Base-by-base conservation (phyloP, 2,329 filamentous ascomycete genomes). In the Ploettnerulaceae sp. region DNA sequence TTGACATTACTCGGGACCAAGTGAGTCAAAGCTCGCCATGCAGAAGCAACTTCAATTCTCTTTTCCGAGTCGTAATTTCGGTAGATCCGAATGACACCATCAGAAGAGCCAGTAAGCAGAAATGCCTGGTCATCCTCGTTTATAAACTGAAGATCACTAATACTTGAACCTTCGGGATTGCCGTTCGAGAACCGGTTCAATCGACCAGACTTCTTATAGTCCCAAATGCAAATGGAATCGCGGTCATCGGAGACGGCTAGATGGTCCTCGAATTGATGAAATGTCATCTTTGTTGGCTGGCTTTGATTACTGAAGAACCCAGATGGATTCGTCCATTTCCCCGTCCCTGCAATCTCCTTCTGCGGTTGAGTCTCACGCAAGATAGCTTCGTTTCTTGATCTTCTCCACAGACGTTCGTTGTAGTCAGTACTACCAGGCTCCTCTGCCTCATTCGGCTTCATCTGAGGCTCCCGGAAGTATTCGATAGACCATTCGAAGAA, bases 61-160 rank as follows among this genome's bases (percentile, higher is more conserved):
- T 76, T 76, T 36, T 83, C 76, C 17, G 79, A 81, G 58, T 96
- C 89, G 64, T 98, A 98, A 63, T 93, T 86, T 54, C 89, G 82
- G 69, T 94, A 98, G 24, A 97, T 83, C 53, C 94, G 87, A 54
- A 98, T 80, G 14, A 97, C 88, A 42, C 93, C 93, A 61, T 98
- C 93, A 1, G 89, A 95, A 6, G 90, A 95, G 1, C 93, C 93
- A 0, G 89, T 95, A 79, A 98, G 89, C 47, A 98, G 70, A 54
- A 97, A 80, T 2, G 91, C 93, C 62, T 94, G 89, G 63, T 98
- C 93, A 59, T 98, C 93, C 67, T 98, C 93, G 58, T 98, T 98
- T 71, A 98, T 95, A 66, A 97, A 96, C 46, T 89, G 87, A 64
- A 96, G 82, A 65, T 97, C 90, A 44, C 89, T 95, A 59, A 98